A percentile compares a stretch with the other conserved stretches of the same genome.
phyloP scores from a whole-genome alignment of 2,329 filamentous ascomycete species.

The Gyromitra esculenta region DNA sequence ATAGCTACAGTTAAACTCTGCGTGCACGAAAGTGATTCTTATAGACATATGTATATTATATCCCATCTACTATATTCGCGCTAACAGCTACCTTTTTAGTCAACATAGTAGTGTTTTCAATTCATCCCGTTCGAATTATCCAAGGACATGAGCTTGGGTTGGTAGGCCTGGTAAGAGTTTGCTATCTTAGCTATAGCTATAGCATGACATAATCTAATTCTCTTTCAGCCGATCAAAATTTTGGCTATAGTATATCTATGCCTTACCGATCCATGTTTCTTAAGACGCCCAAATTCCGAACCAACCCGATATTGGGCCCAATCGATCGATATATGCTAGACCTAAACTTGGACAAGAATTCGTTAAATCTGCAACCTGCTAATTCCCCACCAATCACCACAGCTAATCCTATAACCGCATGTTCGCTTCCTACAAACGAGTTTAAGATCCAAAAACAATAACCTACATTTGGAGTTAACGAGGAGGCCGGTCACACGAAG shows the following conservation, averaged over 20 bases:
- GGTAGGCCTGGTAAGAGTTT: too few relatives aligned
- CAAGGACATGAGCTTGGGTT: too few relatives aligned
- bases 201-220: neutral
- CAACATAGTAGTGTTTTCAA: neutral
- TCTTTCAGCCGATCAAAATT: neutral
- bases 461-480: neutral
- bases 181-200: neutral
- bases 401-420: neutral
- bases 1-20: too few relatives aligned
- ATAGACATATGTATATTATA: too few relatives aligned
- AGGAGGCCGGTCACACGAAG: slow-evolving; percentile 18
- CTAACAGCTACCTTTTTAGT: too few relatives aligned
- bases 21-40: too few relatives aligned
- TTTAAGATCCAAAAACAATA: neutral
- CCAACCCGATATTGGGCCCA: neutral
- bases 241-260: too few relatives aligned
- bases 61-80: too few relatives aligned
- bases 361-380: neutral
- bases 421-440: neutral
- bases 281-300: neutral
- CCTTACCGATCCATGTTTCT: neutral
- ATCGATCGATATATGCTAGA: neutral
- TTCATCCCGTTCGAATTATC: neutral
- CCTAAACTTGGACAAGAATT: neutral
- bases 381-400: neutral